Evolutionary conservation across 305 asterid species (phyloP).

Genomic region (Fraxinus paxiana): DNA sequence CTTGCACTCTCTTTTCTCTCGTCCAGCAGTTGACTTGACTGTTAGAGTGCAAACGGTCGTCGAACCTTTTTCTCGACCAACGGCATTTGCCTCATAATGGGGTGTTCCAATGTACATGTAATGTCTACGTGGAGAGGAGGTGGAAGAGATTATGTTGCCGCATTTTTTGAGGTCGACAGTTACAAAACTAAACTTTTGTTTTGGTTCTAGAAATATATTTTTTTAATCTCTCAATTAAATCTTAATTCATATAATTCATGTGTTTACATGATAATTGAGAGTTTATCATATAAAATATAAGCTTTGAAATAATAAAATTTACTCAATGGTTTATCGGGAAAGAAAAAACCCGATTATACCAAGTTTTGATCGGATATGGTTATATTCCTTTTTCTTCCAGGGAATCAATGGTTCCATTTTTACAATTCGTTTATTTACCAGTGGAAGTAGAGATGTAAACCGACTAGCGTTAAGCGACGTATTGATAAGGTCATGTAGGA

Average conservation of each 20-base stretch:
- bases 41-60: no score
- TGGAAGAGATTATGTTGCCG: no score
- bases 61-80: no score
- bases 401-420: not conserved
- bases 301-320: not conserved
- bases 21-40: no score
- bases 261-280: not conserved
- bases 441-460: not conserved
- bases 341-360: not conserved
- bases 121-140: no score
- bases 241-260: not conserved
- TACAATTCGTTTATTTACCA: not conserved
- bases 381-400: not conserved
- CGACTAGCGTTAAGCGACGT: not conserved
- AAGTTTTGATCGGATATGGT: not conserved
- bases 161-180: no score
- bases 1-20: no score
- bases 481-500: not conserved
- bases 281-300: no score
- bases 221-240: not conserved
- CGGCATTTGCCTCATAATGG: no score
- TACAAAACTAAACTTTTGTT: not conserved
- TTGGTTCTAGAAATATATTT: not conserved
- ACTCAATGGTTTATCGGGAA: not conserved
- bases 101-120: no score